These are phyloP conservation scores for Tieghemostelium lacteum DNA, from an alignment of 78 protist genomes.

Conservation along the genomic window DNA sequence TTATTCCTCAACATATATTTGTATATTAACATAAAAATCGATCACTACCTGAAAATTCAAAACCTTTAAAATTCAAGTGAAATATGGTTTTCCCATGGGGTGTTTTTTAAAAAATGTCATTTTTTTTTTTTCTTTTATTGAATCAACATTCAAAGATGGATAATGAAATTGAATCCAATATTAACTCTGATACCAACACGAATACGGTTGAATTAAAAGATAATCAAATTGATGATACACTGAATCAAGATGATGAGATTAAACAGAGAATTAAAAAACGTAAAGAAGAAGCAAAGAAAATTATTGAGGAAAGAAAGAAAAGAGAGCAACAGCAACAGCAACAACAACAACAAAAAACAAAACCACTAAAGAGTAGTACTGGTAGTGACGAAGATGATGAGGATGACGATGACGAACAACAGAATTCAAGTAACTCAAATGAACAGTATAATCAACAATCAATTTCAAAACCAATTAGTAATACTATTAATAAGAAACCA, in stretches of 20 bases:
- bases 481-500: not conserved
- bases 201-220: not conserved
- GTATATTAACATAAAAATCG: not conserved
- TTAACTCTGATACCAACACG: too few species aligned
- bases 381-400: slow-evolving; percentile 2
- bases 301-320: slow-evolving; percentile 74
- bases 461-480: not conserved
- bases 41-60: too few species aligned
- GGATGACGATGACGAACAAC: not conserved
- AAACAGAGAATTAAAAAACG: slow-evolving; percentile 73
- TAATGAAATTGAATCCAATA: too few species aligned
- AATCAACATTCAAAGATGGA: too few species aligned
- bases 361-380: too few species aligned
- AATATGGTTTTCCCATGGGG: not conserved
- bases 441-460: not conserved
- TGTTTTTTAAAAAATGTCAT: too few species aligned
- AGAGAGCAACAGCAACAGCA: slow-evolving; percentile 35
- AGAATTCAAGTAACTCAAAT: not conserved
- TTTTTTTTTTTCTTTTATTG: too few species aligned
- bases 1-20: too few species aligned
- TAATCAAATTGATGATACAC: not conserved
- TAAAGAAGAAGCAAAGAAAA: slow-evolving; percentile 74
- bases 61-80: too few species aligned
- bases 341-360: slow-evolving; percentile 1
- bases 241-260: slow-evolving; percentile 29